These are phyloP conservation scores for Parascedosporium putredinis DNA, from an alignment of 2,329 filamentous ascomycete genomes.

Conservation along the genomic window DNA sequence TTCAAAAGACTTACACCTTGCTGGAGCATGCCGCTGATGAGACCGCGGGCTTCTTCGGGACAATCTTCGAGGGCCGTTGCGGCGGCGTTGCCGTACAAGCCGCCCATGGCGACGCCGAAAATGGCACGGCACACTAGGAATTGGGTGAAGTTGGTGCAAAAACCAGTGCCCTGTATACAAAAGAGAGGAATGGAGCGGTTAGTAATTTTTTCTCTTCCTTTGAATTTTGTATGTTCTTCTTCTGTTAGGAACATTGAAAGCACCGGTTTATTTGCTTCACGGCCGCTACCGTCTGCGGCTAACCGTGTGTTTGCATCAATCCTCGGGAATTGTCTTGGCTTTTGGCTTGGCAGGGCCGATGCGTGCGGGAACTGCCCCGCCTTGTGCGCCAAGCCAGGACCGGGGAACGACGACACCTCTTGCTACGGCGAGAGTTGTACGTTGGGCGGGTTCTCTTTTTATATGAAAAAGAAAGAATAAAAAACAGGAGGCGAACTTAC, in stretches of 20 bases:
- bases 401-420: too few relatives aligned
- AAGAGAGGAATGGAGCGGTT: background rate
- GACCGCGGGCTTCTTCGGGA: conserved; percentile 54
- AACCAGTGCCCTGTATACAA: conserved; percentile 50
- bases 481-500: conserved; percentile 20
- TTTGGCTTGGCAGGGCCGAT: too few relatives aligned
- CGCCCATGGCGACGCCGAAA: conserved; percentile 76
- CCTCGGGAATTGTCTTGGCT: too few relatives aligned
- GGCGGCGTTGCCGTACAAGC: conserved; percentile 67
- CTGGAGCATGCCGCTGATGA: conserved; percentile 68
- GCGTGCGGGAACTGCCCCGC: too few relatives aligned
- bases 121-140: conserved; percentile 64
- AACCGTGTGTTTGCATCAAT: background rate
- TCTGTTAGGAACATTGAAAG: too few relatives aligned
- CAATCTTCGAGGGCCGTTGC: conserved; percentile 71
- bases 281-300: too few relatives aligned
- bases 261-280: too few relatives aligned
- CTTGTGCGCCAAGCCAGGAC: background rate
- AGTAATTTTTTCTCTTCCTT: background rate
- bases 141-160: conserved; percentile 58
- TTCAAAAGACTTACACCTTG: conserved; percentile 46
- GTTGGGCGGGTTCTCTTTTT: too few relatives aligned
- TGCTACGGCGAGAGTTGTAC: too few relatives aligned
- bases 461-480: too few relatives aligned
- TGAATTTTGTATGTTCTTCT: too few relatives aligned